Conservation (phyloP, 352 stramenopile species). For the Globisporangium splendens region DNA sequence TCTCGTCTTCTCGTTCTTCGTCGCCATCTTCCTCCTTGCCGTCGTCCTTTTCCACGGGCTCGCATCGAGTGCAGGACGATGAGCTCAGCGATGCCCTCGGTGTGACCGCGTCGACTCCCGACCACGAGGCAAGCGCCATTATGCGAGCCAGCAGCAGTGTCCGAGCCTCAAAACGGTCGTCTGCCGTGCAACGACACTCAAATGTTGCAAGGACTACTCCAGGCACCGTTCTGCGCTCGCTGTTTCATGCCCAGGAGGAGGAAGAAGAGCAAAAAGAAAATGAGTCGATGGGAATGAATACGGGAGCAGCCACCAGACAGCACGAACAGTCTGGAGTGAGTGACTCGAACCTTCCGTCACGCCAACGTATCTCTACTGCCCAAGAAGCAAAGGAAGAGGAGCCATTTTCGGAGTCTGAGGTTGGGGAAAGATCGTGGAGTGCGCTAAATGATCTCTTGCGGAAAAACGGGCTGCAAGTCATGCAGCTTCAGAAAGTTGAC, state of each 20-base stretch:
- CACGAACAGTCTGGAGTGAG: not conserved
- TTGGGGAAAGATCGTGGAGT: conserved; percentile 5
- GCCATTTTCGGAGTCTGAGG: not conserved
- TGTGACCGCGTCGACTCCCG: conserved; percentile 15
- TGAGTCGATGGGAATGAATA: not conserved
- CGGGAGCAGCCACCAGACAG: not conserved
- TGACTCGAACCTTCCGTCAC: not conserved
- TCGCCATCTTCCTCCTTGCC: conserved; percentile 11
- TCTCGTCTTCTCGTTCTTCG: conserved; percentile 24
- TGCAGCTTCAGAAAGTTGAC: conserved; percentile 32
- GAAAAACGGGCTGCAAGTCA: conserved; percentile 46
- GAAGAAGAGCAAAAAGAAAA: conserved; percentile 14
- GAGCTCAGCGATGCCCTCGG: conserved; percentile 62
- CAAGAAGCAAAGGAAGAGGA: not conserved
- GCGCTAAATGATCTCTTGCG: conserved; percentile 53
- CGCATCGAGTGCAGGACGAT: conserved; percentile 32
- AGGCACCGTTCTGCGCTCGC: not conserved
- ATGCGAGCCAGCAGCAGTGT: not conserved
- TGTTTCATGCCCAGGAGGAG: conserved; percentile 9
- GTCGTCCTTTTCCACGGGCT: conserved; percentile 9
- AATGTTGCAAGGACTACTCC: not conserved
- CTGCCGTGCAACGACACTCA: not conserved
- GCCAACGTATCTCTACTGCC: not conserved
- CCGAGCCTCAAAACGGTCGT: not conserved
- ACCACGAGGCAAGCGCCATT: not conserved